Percentiles rank a stretch among this genome's conserved stretches.
Conservation (phyloP, 2,329 filamentous ascomycete genomes). For the Raffaelea arxii region DNA sequence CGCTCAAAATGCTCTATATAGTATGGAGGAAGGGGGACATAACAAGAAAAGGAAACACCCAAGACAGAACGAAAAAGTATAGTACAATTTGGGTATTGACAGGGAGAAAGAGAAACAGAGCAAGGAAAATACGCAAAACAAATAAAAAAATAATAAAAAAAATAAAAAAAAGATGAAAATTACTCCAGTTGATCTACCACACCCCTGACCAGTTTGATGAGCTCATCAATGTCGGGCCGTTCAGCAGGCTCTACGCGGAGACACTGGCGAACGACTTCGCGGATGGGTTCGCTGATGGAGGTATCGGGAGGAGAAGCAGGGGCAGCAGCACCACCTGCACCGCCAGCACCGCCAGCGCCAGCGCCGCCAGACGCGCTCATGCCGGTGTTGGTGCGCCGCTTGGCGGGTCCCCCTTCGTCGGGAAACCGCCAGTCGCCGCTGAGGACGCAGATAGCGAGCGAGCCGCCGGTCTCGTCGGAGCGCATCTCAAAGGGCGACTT, state of each 20-base stretch:
- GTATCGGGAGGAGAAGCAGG: constrained; percentile 29
- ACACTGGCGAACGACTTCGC: constrained; percentile 80
- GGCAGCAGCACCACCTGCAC: constrained; percentile 18
- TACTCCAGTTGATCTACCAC: constrained; percentile 60
- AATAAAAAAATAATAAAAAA: not conserved
- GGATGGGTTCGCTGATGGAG: constrained; percentile 68
- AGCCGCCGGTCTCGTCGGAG: constrained; percentile 91
- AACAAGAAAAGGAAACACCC: too few relatives aligned
- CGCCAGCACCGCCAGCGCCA: constrained; percentile 14
- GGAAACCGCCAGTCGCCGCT: constrained; percentile 96
- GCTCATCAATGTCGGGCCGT: constrained; percentile 74
- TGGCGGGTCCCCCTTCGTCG: constrained; percentile 51
- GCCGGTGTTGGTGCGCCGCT: constrained; percentile 15
- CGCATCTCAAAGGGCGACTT: constrained; percentile 96
- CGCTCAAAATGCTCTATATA: too few relatives aligned
- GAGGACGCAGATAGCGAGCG: constrained; percentile 81
- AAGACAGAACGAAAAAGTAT: too few relatives aligned
- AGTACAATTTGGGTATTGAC: too few relatives aligned
- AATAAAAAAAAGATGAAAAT: not conserved
- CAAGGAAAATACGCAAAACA: too few relatives aligned
- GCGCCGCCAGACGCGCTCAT: constrained; percentile 15
- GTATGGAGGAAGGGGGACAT: too few relatives aligned
- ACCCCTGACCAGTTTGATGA: constrained; percentile 68
- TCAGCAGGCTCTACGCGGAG: constrained; percentile 79
- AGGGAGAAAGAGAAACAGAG: too few relatives aligned